Conservation (phyloP, 495 filamentous ascomycete species). For the Jackrogersella minutella region DNA sequence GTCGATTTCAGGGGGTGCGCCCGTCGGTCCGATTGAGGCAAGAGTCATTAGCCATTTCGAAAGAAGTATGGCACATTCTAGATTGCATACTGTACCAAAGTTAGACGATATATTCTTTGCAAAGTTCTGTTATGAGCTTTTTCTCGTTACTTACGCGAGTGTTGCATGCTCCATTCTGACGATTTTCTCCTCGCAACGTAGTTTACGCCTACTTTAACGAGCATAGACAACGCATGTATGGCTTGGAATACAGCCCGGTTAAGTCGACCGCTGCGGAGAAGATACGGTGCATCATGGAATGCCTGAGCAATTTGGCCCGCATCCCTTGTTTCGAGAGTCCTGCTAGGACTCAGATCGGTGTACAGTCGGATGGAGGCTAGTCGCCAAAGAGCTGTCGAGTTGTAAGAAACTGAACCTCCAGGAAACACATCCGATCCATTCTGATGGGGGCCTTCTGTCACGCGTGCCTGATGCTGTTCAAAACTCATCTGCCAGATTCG, state of each 20-base stretch:
- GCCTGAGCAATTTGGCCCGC: conserved; percentile 66
- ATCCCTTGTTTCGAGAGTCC: conserved; percentile 69
- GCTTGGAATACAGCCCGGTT: conserved; percentile 70
- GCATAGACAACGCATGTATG: conserved; percentile 72
- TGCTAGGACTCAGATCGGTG: conserved; percentile 68
- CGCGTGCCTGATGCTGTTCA: conserved; percentile 59
- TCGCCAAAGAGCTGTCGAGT: conserved; percentile 69
- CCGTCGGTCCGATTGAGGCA: conserved; percentile 52
- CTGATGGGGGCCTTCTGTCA: conserved; percentile 48
- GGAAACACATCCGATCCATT: conserved; percentile 52
- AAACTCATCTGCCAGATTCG: conserved; percentile 70
- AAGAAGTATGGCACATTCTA: conserved; percentile 74
- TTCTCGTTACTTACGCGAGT: conserved; percentile 58
- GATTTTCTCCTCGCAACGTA: conserved; percentile 75
- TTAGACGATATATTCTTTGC: conserved; percentile 11
- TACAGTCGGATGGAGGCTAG: conserved; percentile 74
- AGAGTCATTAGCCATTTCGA: conserved; percentile 61
- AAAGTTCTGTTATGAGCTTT: not conserved
- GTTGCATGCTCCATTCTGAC: conserved; percentile 75
- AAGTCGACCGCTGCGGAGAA: conserved; percentile 64
- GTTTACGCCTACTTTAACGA: conserved; percentile 72
- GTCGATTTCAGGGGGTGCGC: conserved; percentile 59
- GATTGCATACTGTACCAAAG: conserved; percentile 61
- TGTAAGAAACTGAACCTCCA: conserved; percentile 70
- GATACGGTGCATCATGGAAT: conserved; percentile 64